Conservation (phyloP, 345 rosid genomes). For the Cardiospermum halicacabum region DNA sequence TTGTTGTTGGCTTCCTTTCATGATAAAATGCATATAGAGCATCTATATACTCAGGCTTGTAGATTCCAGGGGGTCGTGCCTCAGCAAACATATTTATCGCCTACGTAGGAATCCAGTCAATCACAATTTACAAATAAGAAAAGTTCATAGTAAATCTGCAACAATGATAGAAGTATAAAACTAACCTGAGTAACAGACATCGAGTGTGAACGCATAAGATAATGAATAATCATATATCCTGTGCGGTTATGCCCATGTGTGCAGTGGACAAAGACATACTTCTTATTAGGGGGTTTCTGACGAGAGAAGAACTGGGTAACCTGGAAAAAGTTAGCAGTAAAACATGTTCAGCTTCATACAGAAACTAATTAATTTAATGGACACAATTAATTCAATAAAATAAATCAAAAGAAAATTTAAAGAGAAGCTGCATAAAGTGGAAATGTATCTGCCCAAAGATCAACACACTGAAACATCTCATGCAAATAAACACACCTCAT, state of each 20-base stretch:
- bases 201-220: slow-evolving; percentile 75
- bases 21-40: slow-evolving; percentile 85
- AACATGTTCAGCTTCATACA: not conserved
- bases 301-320: slow-evolving; percentile 64
- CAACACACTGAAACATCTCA: not conserved
- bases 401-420: not conserved
- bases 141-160: slow-evolving; percentile 8
- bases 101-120: slow-evolving; percentile 34
- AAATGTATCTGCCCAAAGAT: not conserved
- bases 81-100: slow-evolving; percentile 76
- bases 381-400: slow-evolving; percentile 1
- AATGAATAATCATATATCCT: slow-evolving; percentile 93
- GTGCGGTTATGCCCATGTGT: slow-evolving; percentile 99
- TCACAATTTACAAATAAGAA: not conserved
- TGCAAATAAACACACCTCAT: slow-evolving; percentile 61
- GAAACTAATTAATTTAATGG: not conserved
- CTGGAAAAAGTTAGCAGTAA: slow-evolving; percentile 31
- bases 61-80: slow-evolving; percentile 97
- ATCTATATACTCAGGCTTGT: slow-evolving; percentile 85
- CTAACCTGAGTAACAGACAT: slow-evolving; percentile 83
- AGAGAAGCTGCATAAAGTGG: not conserved
- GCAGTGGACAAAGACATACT: slow-evolving; percentile 89
- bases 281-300: slow-evolving; percentile 78
- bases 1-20: slow-evolving; percentile 71
- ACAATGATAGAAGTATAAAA: slow-evolving; percentile 5